Evolutionary conservation across 768 basidiomycete genomes (phyloP), one percentile per base, ranked within the genome.

Genomic region (Suillus variegatus): DNA sequence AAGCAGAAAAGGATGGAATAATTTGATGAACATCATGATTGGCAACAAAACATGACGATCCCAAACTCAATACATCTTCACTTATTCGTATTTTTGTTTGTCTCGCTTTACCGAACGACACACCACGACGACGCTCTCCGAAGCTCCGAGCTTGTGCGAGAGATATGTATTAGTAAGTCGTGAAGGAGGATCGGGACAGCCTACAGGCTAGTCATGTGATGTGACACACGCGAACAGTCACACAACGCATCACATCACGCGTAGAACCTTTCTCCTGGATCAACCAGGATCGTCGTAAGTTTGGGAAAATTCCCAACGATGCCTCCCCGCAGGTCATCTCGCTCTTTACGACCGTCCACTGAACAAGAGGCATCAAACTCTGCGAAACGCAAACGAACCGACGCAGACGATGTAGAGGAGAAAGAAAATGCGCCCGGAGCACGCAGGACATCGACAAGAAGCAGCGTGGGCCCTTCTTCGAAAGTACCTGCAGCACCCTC

Each of bases 271-370:
- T 60, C 54, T 60, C 22, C 32, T 36, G 9, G 20, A 36, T 61
- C 44, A 22, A 51, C 64, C 22, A 66, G 40, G 22, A 20, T 56
- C 52, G 32, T 32, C 20, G 8, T n/a, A 12, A 35, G 20, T 14
- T 56, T 18, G 3, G 16, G 12, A 32, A 20, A 18, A n/a, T 20
- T 43, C 28, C 38, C 2, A 20, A 40, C 38, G 3, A 92, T 92
- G 90, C 86, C 90, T 46, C 90, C 90, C 36, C 80, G 89, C 71
- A 81, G 89, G 51, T 89, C 89, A 32, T 86, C 87, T n/a, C 86
- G 88, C 62, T 80, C 86, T 3, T 76, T 82, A 18, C 82, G 82
- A 65, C 79, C 81, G 1, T 84, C 82, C 0, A 77, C 81, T 2
- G 86, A 85, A 47, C 81, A 82, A 2, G 64, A 73, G 1, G 64